These are phyloP conservation scores for Evernia prunastri DNA, from an alignment of 495 filamentous ascomycete species.

Conservation along the genomic window DNA sequence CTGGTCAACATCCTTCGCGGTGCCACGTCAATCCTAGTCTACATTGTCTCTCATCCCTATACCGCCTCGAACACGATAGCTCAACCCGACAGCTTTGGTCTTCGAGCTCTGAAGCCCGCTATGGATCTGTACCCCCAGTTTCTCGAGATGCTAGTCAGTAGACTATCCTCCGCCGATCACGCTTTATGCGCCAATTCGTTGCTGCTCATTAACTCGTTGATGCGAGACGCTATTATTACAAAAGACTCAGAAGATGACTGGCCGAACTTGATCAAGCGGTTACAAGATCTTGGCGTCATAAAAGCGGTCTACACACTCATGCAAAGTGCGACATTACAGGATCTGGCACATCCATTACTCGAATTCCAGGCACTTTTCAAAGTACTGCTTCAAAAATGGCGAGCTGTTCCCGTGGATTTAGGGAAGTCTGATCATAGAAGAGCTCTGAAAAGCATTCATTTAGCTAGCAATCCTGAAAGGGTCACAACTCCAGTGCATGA, in stretches of 20 bases:
- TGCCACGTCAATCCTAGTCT: slow-evolving; percentile 92
- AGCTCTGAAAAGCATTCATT: slow-evolving; percentile 74
- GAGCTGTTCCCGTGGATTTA: slow-evolving; percentile 73
- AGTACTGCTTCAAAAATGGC: slow-evolving; percentile 83
- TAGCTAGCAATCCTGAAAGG: slow-evolving; percentile 70
- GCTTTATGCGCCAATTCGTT: slow-evolving; percentile 92
- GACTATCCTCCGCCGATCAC: slow-evolving; percentile 89
- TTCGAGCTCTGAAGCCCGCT: slow-evolving; percentile 85
- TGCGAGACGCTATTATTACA: slow-evolving; percentile 87
- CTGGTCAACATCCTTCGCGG: slow-evolving; percentile 95
- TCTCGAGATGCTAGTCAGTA: slow-evolving; percentile 83
- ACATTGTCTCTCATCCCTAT: slow-evolving; percentile 80
- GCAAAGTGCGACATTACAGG: slow-evolving; percentile 89
- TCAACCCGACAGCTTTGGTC: slow-evolving; percentile 62
- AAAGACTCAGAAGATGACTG: slow-evolving; percentile 73
- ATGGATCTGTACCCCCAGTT: slow-evolving; percentile 88
- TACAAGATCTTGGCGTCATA: slow-evolving; percentile 91
- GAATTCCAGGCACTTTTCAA: slow-evolving; percentile 95
- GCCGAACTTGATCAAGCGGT: slow-evolving; percentile 86
- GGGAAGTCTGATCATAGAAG: slow-evolving; percentile 84
- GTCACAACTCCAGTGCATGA: slow-evolving; percentile 32
- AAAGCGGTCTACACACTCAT: slow-evolving; percentile 85
- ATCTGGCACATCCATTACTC: slow-evolving; percentile 82
- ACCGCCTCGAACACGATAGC: slow-evolving; percentile 34
- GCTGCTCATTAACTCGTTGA: slow-evolving; percentile 89